A percentile compares a stretch with the other conserved stretches of the same genome.
Evolutionary conservation across 306 rosid genomes (phyloP).

Genomic region (Trifolium subterraneum): DNA sequence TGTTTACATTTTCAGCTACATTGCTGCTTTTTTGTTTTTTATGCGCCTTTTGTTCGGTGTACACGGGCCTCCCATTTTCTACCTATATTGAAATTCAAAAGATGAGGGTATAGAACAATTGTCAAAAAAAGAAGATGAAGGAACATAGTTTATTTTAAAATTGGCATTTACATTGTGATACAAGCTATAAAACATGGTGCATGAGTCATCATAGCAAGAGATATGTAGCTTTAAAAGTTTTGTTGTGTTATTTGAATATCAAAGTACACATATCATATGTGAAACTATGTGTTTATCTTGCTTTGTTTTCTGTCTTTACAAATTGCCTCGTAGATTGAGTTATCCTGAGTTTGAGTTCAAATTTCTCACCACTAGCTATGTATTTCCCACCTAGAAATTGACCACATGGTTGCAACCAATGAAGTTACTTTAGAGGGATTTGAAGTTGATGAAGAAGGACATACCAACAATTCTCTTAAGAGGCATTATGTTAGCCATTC

Average conservation of each 20-base stretch:
- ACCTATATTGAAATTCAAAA: too few species aligned
- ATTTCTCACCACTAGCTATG: constrained; percentile 20
- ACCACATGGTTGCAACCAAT: too few species aligned
- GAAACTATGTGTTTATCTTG: too few species aligned
- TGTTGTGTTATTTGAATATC: constrained; percentile 71
- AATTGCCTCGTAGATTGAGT: constrained; percentile 13
- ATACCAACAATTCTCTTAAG: too few species aligned
- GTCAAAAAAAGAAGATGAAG: background rate
- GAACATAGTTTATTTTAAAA: constrained; percentile 2
- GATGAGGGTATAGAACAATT: background rate
- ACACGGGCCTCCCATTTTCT: too few species aligned
- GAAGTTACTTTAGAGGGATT: too few species aligned
- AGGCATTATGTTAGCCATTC: too few species aligned
- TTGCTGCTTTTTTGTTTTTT: too few species aligned
- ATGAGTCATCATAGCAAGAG: constrained; percentile 67
- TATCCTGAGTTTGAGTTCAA: constrained; percentile 23
- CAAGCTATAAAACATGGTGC: constrained; percentile 58
- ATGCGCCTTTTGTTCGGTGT: too few species aligned
- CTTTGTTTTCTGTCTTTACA: constrained; percentile 29
- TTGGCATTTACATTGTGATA: constrained; percentile 37
- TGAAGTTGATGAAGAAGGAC: too few species aligned
- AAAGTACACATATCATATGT: constrained; percentile 74
- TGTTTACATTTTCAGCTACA: too few species aligned
- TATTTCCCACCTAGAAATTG: background rate
- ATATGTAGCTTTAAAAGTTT: constrained; percentile 79